Base-by-base conservation (phyloP, 306 rosid genomes). In the Vigna hirtella region DNA sequence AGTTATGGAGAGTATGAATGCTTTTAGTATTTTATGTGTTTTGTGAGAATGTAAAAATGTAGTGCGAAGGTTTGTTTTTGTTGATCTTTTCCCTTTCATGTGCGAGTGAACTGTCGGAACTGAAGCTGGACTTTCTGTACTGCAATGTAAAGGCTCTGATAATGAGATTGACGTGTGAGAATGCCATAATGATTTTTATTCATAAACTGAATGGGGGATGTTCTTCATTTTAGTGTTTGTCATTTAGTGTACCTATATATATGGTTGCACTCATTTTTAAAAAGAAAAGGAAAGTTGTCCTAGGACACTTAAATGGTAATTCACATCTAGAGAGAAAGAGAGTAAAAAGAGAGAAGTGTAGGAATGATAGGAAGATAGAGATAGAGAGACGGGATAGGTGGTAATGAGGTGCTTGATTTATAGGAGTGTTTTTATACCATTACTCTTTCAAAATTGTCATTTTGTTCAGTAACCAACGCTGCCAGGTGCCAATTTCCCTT, bases 61-160 rank as follows among this genome's bases (percentile, higher is more conserved):
- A 16, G 62, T 62, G 24, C 1, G 15, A 56, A 26, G 17, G 73
- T 58, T 45, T 79, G 57, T 65, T 42, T 49, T 49, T 52, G 72
- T 64, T 26, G 45, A 47, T 38, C 12, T 6, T 55, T 40, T 50
- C 18, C 43, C 57, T 67, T 77, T 59, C 42, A 17, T 53, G 24
- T 77, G 7, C 18, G 63, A 66, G 58, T 72, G 55, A 51, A 40
- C 75, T 64, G 69, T 22, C 8, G 38, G 42, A 62, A 67, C 3
- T 50, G 76, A 57, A 55, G 58, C 74, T 43, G 43, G 47, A 24
- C 34, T 66, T 59, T 74, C 24, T 55, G 18, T 28, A 26, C 36
- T 73, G 61, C 62, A 55, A 73, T 73, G 70, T 66, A 52, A 20
- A 49, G 62, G 59, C 32, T 81, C 30, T 58, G 64, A 56, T 72